Conservation (phyloP, 345 rosid species). For the Rhodomyrtus tomentosa region DNA sequence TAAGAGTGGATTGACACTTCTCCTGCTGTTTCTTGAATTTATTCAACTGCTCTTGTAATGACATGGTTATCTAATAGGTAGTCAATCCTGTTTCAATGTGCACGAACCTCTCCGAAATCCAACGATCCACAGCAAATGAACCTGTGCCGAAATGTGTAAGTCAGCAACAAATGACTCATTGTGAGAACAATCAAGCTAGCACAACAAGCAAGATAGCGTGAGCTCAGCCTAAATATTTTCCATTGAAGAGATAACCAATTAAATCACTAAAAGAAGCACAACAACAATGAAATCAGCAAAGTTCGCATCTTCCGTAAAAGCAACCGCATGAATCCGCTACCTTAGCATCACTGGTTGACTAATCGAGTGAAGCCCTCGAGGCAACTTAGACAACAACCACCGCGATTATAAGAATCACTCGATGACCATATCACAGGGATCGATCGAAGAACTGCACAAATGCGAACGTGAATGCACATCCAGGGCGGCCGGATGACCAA, state of each 20-base stretch:
- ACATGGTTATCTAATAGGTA: constrained; percentile 22
- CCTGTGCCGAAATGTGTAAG: not conserved
- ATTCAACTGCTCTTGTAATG: constrained; percentile 46
- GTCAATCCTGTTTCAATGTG: not conserved
- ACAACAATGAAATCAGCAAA: not conserved
- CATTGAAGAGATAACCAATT: not conserved
- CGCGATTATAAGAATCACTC: not conserved
- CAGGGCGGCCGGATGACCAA: not conserved
- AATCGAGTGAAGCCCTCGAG: not conserved
- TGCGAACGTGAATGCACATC: not conserved
- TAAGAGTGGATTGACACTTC: constrained; percentile 52
- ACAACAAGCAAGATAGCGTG: not conserved
- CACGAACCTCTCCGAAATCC: not conserved
- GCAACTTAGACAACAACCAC: not conserved
- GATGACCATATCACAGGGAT: not conserved
- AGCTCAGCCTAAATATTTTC: not conserved
- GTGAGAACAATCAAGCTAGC: not conserved
- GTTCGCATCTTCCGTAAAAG: not conserved
- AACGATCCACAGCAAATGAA: not conserved
- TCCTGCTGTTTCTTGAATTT: constrained; percentile 73
- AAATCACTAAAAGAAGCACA: not conserved
- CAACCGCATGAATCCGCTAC: not conserved
- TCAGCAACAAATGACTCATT: not conserved
- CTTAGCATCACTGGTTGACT: not conserved
- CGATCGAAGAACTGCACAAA: not conserved